A percentile compares a stretch with the other conserved stretches of the same genome.
These are phyloP conservation scores for Saccharomycopsis babjevae DNA, from an alignment of 805 yeast genomes.

Conservation along the genomic window DNA sequence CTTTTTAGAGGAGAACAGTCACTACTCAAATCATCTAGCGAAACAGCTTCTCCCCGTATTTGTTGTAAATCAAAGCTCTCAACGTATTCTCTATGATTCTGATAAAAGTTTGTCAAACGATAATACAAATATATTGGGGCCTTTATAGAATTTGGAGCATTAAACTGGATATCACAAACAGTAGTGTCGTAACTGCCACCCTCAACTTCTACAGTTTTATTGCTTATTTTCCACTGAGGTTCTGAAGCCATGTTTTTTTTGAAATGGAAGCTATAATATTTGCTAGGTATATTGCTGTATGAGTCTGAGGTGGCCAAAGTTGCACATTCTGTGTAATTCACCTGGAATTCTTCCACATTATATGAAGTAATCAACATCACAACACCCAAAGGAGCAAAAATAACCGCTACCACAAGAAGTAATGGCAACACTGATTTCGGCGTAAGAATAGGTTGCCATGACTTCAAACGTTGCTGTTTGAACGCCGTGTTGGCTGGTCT, in stretches of 20 bases:
- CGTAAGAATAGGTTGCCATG: constrained; percentile 65
- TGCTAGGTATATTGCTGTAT: constrained; percentile 45
- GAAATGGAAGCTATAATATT: constrained; percentile 54
- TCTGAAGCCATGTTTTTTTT: constrained; percentile 23
- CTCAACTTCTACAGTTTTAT: constrained; percentile 29
- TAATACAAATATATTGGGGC: constrained; percentile 74
- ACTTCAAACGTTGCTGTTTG: constrained; percentile 56
- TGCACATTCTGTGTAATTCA: constrained; percentile 70
- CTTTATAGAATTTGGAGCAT: constrained; percentile 56
- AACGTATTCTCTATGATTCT: constrained; percentile 92
- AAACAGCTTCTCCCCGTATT: constrained; percentile 64
- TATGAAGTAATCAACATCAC: constrained; percentile 65
- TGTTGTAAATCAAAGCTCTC: constrained; percentile 75
- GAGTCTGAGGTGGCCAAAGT: constrained; percentile 34
- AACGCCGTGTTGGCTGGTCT: constrained; percentile 51
- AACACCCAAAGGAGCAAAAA: constrained; percentile 88
- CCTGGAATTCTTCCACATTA: constrained; percentile 61
- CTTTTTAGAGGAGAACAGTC: constrained; percentile 28
- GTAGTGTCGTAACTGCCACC: constrained; percentile 23
- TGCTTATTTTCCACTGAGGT: constrained; percentile 49
- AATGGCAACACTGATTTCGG: constrained; percentile 87
- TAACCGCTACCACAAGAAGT: constrained; percentile 57
- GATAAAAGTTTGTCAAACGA: constrained; percentile 81
- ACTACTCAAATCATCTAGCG: constrained; percentile 36
- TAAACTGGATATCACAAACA: constrained; percentile 63